Conservation (phyloP, 441 rosid species). For the Eutrema salsugineum region DNA sequence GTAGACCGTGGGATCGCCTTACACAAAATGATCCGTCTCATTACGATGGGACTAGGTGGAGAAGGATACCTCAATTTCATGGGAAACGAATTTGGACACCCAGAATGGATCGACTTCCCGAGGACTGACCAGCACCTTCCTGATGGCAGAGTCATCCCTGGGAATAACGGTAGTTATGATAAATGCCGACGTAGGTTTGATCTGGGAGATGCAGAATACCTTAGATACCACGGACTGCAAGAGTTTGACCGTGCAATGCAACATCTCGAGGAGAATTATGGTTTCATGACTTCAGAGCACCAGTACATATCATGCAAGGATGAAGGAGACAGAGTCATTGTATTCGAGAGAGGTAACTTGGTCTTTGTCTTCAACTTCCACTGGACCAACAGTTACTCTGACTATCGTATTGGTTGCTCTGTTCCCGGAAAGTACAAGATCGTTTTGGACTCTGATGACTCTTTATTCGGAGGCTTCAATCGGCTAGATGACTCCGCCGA, state of each 20-base stretch:
- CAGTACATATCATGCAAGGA: constrained; percentile 84
- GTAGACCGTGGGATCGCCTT: constrained; percentile 98
- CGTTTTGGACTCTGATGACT: constrained; percentile 81
- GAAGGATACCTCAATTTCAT: constrained; percentile 98
- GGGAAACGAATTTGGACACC: constrained; percentile 99
- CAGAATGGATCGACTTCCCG: constrained; percentile 99
- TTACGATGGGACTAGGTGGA: constrained; percentile 97
- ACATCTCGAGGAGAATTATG: constrained; percentile 70
- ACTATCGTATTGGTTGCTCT: constrained; percentile 83
- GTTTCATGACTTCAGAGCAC: constrained; percentile 91
- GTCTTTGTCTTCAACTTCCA: constrained; percentile 94
- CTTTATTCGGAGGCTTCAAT: constrained; percentile 72
- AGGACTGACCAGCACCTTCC: constrained; percentile 83
- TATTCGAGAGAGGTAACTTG: constrained; percentile 83
- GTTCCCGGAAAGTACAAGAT: constrained; percentile 92
- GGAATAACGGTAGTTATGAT: constrained; percentile 83
- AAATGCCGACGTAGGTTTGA: constrained; percentile 97
- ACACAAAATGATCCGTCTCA: constrained; percentile 96
- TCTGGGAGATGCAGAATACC: constrained; percentile 85
- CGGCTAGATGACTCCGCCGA: constrained; percentile 64
- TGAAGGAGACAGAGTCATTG: constrained; percentile 79
- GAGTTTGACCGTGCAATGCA: constrained; percentile 98
- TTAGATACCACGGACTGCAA: constrained; percentile 85
- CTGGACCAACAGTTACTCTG: constrained; percentile 85
- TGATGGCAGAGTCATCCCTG: constrained; percentile 57